Evolutionary conservation across 1,139 yeast species (phyloP).

Genomic region (Geotrichum histeridarum): DNA sequence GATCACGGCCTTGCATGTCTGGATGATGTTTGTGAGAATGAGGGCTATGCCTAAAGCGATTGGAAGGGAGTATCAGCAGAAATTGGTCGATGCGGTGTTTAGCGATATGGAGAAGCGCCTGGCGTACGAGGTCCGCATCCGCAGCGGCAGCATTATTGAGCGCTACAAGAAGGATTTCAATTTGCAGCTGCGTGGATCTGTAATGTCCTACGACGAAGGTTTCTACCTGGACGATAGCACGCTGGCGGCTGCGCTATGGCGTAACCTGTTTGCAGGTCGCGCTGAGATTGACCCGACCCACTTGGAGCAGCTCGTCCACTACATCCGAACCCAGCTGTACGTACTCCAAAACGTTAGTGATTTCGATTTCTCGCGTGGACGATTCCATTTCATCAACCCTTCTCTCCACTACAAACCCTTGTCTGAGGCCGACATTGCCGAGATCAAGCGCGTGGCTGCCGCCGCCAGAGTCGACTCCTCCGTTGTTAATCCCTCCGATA

Average conservation of each 20-base stretch:
- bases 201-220: constrained; percentile 91
- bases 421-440: constrained; percentile 36
- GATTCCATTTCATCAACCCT: constrained; percentile 81
- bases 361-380: constrained; percentile 88
- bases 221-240: constrained; percentile 77
- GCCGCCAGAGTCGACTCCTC: constrained; percentile 18
- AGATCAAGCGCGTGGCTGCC: constrained; percentile 21
- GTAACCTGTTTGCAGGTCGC: constrained; percentile 70
- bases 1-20: constrained; percentile 80
- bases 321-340: constrained; percentile 82
- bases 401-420: constrained; percentile 70
- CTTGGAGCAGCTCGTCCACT: constrained; percentile 80
- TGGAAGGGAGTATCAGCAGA: constrained; percentile 87
- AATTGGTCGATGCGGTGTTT: constrained; percentile 81
- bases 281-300: constrained; percentile 76
- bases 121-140: constrained; percentile 77
- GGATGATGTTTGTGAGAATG: constrained; percentile 93
- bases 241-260: constrained; percentile 68
- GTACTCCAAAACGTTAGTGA: constrained; percentile 81
- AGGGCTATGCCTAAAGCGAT: constrained; percentile 90
- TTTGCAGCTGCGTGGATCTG: constrained; percentile 81
- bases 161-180: constrained; percentile 86
- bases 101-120: constrained; percentile 83
- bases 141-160: constrained; percentile 78
- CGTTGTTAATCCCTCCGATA: constrained; percentile 21